These are phyloP conservation scores for Athelia sp. DNA, from an alignment of 1,284 basidiomycete species.

Conservation along the genomic window DNA sequence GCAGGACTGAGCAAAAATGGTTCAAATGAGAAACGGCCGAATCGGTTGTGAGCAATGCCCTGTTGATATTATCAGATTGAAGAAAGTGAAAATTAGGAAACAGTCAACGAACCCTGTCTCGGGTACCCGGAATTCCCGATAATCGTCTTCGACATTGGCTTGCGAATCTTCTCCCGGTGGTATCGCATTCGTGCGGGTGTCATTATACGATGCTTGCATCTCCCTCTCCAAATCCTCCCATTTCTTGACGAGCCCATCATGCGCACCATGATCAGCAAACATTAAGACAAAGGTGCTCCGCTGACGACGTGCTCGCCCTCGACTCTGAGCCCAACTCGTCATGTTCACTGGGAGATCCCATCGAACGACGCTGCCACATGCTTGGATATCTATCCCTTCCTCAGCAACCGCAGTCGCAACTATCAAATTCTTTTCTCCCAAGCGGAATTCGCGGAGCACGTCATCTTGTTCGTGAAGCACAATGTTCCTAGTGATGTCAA, in stretches of 20 bases:
- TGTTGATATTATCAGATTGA: conserved; percentile 18
- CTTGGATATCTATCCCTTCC: conserved; percentile 81
- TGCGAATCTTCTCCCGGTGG: conserved; percentile 20
- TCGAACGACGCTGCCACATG: conserved; percentile 70
- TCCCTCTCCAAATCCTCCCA: conserved; percentile 53
- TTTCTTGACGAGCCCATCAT: conserved; percentile 36
- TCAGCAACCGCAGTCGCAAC: conserved; percentile 80
- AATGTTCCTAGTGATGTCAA: conserved; percentile 64
- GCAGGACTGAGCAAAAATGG: conserved; percentile 72
- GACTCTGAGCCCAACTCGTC: conserved; percentile 76
- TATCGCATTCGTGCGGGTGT: conserved; percentile 29
- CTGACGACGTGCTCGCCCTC: conserved; percentile 68
- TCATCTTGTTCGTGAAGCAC: conserved; percentile 45
- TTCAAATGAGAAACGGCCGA: conserved; percentile 66
- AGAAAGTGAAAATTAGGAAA: neutral
- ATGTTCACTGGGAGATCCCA: conserved; percentile 72
- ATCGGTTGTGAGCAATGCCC: conserved; percentile 68
- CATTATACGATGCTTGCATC: conserved; percentile 57
- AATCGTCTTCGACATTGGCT: conserved; percentile 34
- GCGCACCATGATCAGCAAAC: conserved; percentile 44
- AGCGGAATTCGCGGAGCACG: conserved; percentile 59
- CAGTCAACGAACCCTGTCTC: conserved; percentile 53
- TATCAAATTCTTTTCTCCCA: conserved; percentile 69
- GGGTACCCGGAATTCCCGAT: conserved; percentile 44
- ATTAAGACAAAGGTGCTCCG: conserved; percentile 72